phyloP scores from a whole-genome alignment of 169 alveolate species.

The Plasmodium ovale region DNA sequence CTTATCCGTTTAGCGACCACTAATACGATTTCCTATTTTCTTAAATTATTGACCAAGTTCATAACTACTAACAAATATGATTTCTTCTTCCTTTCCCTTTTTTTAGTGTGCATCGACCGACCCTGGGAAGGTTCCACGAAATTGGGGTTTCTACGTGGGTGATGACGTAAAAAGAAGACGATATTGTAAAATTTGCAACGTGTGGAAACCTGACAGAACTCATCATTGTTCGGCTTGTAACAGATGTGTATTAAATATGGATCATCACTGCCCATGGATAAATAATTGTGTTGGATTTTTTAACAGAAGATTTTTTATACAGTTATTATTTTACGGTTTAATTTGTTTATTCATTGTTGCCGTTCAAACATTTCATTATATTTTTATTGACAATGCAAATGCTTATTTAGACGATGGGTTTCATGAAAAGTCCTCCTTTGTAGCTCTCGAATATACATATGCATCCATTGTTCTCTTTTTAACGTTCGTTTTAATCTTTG shows the following conservation, averaged over 20 bases:
- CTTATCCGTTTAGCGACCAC: no score
- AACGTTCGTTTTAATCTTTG: slow-evolving; percentile 83
- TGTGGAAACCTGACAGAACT: slow-evolving; percentile 98
- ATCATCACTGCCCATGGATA: slow-evolving; percentile 99
- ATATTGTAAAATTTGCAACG: slow-evolving; percentile 97
- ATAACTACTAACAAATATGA: neutral
- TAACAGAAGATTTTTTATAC: slow-evolving; percentile 96
- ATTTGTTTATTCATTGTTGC: slow-evolving; percentile 78
- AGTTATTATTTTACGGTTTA: slow-evolving; percentile 92
- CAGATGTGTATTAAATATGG: slow-evolving; percentile 97
- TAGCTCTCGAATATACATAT: slow-evolving; percentile 51
- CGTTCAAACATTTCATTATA: slow-evolving; percentile 46
- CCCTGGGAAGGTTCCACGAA: slow-evolving; percentile 96
- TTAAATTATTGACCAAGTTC: no score
- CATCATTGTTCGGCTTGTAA: slow-evolving; percentile 98
- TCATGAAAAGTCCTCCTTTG: slow-evolving; percentile 56
- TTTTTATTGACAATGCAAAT: slow-evolving; percentile 58
- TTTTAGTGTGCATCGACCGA: slow-evolving; percentile 92
- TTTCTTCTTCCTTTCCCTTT: slow-evolving; percentile 25
- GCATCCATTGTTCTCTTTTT: slow-evolving; percentile 78
- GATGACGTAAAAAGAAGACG: slow-evolving; percentile 96
- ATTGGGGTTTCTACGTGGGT: slow-evolving; percentile 98
- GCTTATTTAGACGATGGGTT: slow-evolving; percentile 59
- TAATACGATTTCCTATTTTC: no score
- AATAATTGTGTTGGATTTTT: slow-evolving; percentile 98